Conservation (phyloP, 169 alveolate species). For the Plasmodium cynomolgi region DNA sequence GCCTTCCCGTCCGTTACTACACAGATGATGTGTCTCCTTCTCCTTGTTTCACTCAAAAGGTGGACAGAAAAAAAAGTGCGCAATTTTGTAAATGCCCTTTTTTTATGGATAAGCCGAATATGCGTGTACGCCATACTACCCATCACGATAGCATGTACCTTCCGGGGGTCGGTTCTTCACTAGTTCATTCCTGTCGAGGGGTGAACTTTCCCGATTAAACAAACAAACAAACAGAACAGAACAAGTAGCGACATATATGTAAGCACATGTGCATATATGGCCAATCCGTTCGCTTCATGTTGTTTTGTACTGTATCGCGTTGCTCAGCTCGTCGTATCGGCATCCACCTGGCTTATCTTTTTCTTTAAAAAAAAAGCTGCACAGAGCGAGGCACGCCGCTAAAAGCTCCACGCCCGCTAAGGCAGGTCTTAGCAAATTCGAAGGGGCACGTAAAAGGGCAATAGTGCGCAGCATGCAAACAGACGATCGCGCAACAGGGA, state of each 20-base stretch:
- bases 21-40: not conserved
- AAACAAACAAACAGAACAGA: not conserved
- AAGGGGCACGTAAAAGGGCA: not conserved
- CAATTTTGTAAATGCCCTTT: not conserved
- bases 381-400: not conserved
- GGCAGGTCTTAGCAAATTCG: not conserved
- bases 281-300: not conserved
- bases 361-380: not conserved
- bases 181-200: not conserved
- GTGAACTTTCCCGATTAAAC: not conserved
- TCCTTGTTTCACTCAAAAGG: not conserved
- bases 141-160: not conserved
- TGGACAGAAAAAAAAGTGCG: not conserved
- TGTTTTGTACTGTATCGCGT: not conserved
- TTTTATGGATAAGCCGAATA: not conserved
- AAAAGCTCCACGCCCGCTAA: not conserved
- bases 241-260: not conserved
- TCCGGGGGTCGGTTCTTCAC: not conserved
- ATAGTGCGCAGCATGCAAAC: not conserved
- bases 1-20: not conserved
- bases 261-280: not conserved
- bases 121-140: not conserved
- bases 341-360: not conserved
- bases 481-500: not conserved
- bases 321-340: not conserved